Conservation (phyloP, 1,139 yeast genomes). For the Protomyces inouyei region DNA sequence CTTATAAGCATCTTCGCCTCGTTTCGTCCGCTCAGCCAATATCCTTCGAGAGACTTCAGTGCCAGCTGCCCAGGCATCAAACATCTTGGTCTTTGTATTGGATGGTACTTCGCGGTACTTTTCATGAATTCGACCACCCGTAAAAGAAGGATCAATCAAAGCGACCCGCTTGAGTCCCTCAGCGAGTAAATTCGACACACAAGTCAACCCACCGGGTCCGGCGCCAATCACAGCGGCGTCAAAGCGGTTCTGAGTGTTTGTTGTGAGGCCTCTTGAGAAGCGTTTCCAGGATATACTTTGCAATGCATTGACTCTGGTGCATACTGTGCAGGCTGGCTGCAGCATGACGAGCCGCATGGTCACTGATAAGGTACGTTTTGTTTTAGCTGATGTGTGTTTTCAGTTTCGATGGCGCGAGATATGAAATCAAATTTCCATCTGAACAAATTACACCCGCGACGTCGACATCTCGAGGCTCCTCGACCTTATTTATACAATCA, state of each 20-base stretch:
- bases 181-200: slow-evolving; percentile 14
- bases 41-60: slow-evolving; percentile 9
- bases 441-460: no score
- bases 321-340: no score
- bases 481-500: no score
- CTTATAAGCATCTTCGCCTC: background rate
- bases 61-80: slow-evolving; percentile 25
- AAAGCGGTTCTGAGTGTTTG: slow-evolving; percentile 1
- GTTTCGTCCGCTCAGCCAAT: slow-evolving; percentile 6
- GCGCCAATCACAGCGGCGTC: slow-evolving; percentile 26
- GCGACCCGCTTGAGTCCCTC: slow-evolving; percentile 16
- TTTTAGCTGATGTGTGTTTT: no score
- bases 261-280: background rate
- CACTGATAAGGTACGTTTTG: no score
- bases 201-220: slow-evolving; percentile 27
- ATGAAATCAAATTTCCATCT: no score
- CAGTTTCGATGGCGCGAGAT: no score
- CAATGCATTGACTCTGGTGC: no score
- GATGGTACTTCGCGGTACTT: slow-evolving; percentile 26
- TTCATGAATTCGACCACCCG: slow-evolving; percentile 24
- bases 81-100: slow-evolving; percentile 22
- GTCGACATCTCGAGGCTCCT: no score
- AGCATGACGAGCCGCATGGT: no score
- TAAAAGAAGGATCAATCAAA: slow-evolving; percentile 17
- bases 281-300: no score